phyloP scores from a whole-genome alignment of 2,329 filamentous ascomycete species.

The Verruconis gallopava region DNA sequence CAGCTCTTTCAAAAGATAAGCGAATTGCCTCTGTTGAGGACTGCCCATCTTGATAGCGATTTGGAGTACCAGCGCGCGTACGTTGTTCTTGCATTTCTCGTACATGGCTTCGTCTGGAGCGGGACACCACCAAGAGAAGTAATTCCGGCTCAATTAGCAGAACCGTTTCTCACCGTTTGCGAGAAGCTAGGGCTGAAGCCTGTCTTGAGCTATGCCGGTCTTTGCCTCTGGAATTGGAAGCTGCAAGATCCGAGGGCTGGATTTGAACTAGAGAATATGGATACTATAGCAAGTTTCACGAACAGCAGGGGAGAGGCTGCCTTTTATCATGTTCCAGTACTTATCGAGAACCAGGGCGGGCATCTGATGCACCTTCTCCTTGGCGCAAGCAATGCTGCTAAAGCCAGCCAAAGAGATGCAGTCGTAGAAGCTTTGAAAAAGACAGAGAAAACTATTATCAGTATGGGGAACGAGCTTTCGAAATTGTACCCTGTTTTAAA shows the following conservation, averaged over 20 bases:
- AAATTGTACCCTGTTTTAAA: not conserved
- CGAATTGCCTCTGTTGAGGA: constrained; percentile 60
- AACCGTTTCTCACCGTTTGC: constrained; percentile 19
- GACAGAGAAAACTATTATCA: not conserved
- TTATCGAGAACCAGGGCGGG: not conserved
- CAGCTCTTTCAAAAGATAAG: constrained; percentile 61
- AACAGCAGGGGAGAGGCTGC: not conserved
- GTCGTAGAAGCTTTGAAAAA: not conserved
- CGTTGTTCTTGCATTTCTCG: constrained; percentile 54
- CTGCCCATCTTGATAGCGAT: constrained; percentile 58
- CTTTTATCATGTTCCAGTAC: constrained; percentile 1
- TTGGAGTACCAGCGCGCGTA: constrained; percentile 76
- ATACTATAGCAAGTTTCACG: constrained; percentile 16
- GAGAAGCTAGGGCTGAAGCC: constrained; percentile 23
- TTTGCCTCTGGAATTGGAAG: constrained; percentile 23
- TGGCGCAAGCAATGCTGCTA: not conserved
- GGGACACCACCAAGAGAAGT: constrained; percentile 26
- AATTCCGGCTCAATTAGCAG: constrained; percentile 20
- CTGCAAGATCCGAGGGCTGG: constrained; percentile 12
- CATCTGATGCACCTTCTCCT: not conserved
- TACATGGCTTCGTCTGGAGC: constrained; percentile 73
- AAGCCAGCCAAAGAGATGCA: not conserved
- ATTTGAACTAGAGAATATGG: constrained; percentile 19
- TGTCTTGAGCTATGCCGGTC: constrained; percentile 21
- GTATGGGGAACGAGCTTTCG: not conserved